Base-by-base conservation (phyloP, 1,139 yeast species). In the Debaryomyces coudertii region DNA sequence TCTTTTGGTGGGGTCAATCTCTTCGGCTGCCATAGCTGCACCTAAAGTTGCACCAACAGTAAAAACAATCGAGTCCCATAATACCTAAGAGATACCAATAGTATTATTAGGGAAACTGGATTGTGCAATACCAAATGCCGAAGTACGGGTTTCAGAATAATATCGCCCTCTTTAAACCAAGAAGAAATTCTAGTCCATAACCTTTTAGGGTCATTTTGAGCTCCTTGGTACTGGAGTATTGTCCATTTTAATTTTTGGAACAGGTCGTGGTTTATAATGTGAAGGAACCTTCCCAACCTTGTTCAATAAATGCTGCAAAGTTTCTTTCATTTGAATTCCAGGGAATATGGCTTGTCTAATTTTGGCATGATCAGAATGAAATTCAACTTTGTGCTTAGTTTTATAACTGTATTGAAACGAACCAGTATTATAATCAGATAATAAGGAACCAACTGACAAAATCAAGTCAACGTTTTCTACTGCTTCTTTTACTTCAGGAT, bases 51-150 rank as follows among this genome's bases (percentile, higher is more conserved):
- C 87, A 61, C 96, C 96, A 40, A 87, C 89, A 27, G 96, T 82
- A 76, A 75, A 89, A 60, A 96, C 96, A 66, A 89, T 87, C 40
- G 95, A 87, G 48, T 96, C 96, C 92, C 95, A 89, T 62, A 89
- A 76, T 40, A 88, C 95, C 71, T 89, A 96, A 44, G 95, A 87
- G 54, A 89, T 88, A 61, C 95, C 95, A 54, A 80, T 69, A 38
- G 85, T 77, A 64, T 83, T 72, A 60, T 78, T 71, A 53, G 96
- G 95, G 83, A 86, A 88, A 62, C 81, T 80, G 38, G 93, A 77
- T 63, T 84, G 87, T 56, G 85, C 80, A 55, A 89, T 83, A 71
- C 96, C 96, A 63, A 89, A 88, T 33, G 95, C 89, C 29, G 95
- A 85, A 36, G 96, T 89, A 70, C 96, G 96, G 40, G 96, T 88